Base-by-base conservation (phyloP, 495 filamentous ascomycete species). In the Aspergillus mulundensis region DNA sequence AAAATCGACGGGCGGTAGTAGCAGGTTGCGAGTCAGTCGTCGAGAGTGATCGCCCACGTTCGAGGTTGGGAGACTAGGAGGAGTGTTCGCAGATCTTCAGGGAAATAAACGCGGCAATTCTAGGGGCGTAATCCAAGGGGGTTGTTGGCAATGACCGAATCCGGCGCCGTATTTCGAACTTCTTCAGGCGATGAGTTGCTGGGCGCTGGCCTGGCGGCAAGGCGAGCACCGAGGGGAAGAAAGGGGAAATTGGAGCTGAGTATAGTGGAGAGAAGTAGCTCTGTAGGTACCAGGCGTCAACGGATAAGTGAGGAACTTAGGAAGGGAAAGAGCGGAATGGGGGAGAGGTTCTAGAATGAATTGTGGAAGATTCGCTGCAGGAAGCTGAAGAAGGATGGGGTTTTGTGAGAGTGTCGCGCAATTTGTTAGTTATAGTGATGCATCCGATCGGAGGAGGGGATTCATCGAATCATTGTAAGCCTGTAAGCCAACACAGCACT, bases 361-460 rank as follows among this genome's bases (percentile, higher is more conserved):
- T 30, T 2, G 21, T 48, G 38, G 50, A 44, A 50, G 19, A 45
- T 19, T 43, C 34, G 46, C 45, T 19, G 47, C 32, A 49, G 41
- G 15, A 11, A 53, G 43, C 39, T 4, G 46, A 58, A 44, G 48
- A 10, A 52, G 16, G 23, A 21, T 38, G 34, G 42, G 21, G 12
- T 46, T 32, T 39, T 38, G 32, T 19, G 50, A 47, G 48, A 34
- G 48, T 32, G 61, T 63, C 38, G 61, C 57, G 61, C 61, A 58
- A 60, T 60, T 49, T 47, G 54, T 56, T 46, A 50, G 61, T 58
- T 63, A 63, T 61, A 64, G 53, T 58, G 57, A 57, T 57, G 25
- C 28, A 20, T 40, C 58, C 58, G 57, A 64, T 58, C 61, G 61
- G 61, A 58, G 53, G 51, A 46, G 53, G 50, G 41, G 25, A 40